Percentiles rank a stretch among this genome's conserved stretches.
These are phyloP conservation scores for Aurinia saxatilis DNA, from an alignment of 345 rosid species.

Conservation along the genomic window DNA sequence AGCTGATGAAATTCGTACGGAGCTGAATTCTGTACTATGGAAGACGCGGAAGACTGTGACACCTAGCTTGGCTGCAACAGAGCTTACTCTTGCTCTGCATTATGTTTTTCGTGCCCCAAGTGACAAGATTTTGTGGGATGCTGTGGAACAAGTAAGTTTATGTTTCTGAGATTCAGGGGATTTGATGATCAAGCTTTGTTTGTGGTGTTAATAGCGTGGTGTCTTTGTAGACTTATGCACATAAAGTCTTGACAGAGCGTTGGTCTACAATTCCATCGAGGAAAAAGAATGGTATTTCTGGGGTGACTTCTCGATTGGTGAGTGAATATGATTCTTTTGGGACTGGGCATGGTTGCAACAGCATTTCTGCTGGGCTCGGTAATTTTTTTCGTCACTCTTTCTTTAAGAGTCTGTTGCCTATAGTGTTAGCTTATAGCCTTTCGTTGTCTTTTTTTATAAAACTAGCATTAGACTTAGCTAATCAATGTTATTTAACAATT, in stretches of 20 bases:
- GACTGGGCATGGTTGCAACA: constrained; percentile 84
- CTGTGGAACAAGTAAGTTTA: constrained; percentile 59
- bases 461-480: background rate
- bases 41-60: constrained; percentile 44
- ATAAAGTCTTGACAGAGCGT: constrained; percentile 80
- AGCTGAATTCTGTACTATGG: constrained; percentile 42
- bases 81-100: constrained; percentile 79
- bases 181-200: background rate
- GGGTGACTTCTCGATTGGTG: constrained; percentile 54
- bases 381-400: constrained; percentile 18
- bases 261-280: constrained; percentile 59
- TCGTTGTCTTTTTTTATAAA: background rate
- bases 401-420: background rate
- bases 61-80: constrained; percentile 68
- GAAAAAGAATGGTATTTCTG: constrained; percentile 58
- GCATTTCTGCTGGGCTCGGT: constrained; percentile 95
- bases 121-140: constrained; percentile 91
- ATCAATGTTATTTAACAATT: background rate
- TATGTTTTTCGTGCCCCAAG: constrained; percentile 78
- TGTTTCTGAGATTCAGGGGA: background rate
- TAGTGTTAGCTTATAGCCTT: background rate
- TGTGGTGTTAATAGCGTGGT: background rate
- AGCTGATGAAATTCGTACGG: constrained; percentile 62
- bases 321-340: constrained; percentile 92
- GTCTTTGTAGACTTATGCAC: constrained; percentile 69